A percentile compares a stretch with the other conserved stretches of the same genome.
Conservation (phyloP, 257 asterid genomes). For the Craterostigma plantagineum region DNA sequence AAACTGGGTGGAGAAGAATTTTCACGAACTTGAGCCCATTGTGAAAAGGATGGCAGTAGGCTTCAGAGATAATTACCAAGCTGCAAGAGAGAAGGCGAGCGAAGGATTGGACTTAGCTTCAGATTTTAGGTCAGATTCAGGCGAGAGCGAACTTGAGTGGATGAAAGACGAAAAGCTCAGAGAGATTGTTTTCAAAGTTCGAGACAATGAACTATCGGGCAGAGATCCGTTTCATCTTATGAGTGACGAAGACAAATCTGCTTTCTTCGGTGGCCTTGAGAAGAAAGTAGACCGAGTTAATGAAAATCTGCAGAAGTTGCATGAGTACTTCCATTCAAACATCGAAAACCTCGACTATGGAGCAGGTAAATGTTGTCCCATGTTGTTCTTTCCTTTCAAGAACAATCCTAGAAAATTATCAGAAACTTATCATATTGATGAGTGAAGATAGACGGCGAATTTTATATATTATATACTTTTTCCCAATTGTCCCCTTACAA, state of each 20-base stretch:
- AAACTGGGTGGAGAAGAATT: slow-evolving; percentile 75
- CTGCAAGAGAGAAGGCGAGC: slow-evolving; percentile 51
- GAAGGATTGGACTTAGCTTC: slow-evolving; percentile 21
- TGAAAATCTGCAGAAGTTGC: slow-evolving; percentile 47
- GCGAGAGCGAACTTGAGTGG: slow-evolving; percentile 66
- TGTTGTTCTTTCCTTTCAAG: too few relatives aligned
- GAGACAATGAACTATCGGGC: slow-evolving; percentile 91
- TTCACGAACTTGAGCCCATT: slow-evolving; percentile 69
- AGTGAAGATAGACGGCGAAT: too few relatives aligned
- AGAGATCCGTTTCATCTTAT: slow-evolving; percentile 80
- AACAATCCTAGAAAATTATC: too few relatives aligned
- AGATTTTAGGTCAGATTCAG: slow-evolving; percentile 28
- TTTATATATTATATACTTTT: slow-evolving; percentile 5
- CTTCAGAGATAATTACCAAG: slow-evolving; percentile 47
- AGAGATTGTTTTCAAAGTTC: slow-evolving; percentile 76
- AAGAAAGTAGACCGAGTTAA: slow-evolving; percentile 71
- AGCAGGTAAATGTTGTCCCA: slow-evolving; percentile 85
- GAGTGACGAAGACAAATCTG: slow-evolving; percentile 46
- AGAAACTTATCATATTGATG: too few relatives aligned
- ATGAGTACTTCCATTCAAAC: slow-evolving; percentile 73
- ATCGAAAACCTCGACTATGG: slow-evolving; percentile 95
- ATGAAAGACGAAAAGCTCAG: slow-evolving; percentile 80
- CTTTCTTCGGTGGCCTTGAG: slow-evolving; percentile 79
- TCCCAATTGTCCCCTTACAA: slow-evolving; percentile 10
- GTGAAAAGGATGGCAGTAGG: slow-evolving; percentile 50